Conservation (phyloP, 495 filamentous ascomycete genomes). For the Xylaria longipes region DNA sequence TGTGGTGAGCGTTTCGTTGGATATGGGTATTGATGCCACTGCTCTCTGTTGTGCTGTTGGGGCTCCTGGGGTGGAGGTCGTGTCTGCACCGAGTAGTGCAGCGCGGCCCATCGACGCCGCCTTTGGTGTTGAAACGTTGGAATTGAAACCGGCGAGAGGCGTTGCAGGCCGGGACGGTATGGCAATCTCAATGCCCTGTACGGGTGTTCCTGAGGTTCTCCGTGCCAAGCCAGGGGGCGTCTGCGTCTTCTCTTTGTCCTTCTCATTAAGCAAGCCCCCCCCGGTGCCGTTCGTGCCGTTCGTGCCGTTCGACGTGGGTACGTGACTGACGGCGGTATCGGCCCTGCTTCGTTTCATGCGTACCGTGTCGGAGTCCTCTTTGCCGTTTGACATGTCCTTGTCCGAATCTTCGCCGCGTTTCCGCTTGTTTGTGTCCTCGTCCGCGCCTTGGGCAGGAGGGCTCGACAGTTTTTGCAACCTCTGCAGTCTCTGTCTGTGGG, state of each 20-base stretch:
- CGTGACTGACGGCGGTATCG: conserved; percentile 24
- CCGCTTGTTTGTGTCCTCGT: conserved; percentile 41
- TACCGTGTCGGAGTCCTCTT: conserved; percentile 46
- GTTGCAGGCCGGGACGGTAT: conserved; percentile 64
- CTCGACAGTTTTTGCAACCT: conserved; percentile 27
- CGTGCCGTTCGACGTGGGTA: neutral
- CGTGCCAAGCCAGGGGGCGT: conserved; percentile 43
- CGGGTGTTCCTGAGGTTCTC: conserved; percentile 47
- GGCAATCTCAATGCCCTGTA: conserved; percentile 57
- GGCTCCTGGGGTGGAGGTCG: conserved; percentile 22
- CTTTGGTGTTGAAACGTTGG: conserved; percentile 41
- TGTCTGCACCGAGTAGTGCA: conserved; percentile 47
- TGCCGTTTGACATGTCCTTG: conserved; percentile 38
- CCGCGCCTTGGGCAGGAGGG: conserved; percentile 13
- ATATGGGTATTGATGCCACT: conserved; percentile 27
- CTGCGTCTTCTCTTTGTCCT: conserved; percentile 32
- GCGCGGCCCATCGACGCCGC: conserved; percentile 43
- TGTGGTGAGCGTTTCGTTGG: conserved; percentile 28
- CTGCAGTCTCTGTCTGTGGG: conserved; percentile 53
- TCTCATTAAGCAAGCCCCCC: conserved; percentile 17
- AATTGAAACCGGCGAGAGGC: conserved; percentile 44
- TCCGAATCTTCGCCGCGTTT: conserved; percentile 49
- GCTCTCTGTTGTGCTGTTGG: conserved; percentile 26
- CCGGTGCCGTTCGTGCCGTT: conserved; percentile 13
- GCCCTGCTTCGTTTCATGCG: conserved; percentile 52